Conservation (phyloP, 169 alveolate species). For the Perkinsus chesapeaki region DNA sequence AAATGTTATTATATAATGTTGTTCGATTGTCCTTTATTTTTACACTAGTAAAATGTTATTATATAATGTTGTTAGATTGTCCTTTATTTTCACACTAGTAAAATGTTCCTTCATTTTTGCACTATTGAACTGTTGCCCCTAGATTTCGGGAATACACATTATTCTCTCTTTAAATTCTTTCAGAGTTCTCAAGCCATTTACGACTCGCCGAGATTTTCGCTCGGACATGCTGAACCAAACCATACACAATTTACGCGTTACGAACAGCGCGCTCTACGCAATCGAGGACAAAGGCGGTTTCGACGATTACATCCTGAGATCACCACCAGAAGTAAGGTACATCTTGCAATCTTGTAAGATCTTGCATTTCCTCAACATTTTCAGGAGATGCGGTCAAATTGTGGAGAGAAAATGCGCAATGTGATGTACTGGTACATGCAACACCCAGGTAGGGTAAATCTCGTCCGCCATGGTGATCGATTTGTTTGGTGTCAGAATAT, state of each 20-base stretch:
- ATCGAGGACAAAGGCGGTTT: conserved; percentile 74
- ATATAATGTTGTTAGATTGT: conserved; percentile 14
- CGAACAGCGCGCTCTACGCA: conserved; percentile 67
- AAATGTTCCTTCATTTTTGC: too few relatives aligned
- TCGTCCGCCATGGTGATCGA: not conserved
- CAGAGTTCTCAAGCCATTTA: conserved; percentile 12
- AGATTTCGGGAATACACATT: conserved; percentile 3
- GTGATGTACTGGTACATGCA: conserved; percentile 63
- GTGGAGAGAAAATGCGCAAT: conserved; percentile 62
- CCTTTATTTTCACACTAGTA: conserved; percentile 14
- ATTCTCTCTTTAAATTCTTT: not conserved
- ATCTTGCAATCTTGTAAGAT: not conserved
- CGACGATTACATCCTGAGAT: conserved; percentile 65
- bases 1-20: too few relatives aligned
- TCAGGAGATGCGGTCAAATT: conserved; percentile 61
- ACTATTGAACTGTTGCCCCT: too few relatives aligned
- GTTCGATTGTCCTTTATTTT: too few relatives aligned
- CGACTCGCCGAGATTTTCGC: conserved; percentile 13
- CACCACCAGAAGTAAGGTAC: conserved; percentile 54
- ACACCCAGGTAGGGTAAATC: conserved; percentile 25
- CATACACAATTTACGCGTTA: conserved; percentile 58
- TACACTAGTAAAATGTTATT: too few relatives aligned
- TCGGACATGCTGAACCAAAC: conserved; percentile 47
- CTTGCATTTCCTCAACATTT: not conserved
- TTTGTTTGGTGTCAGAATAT: not conserved